Evolutionary conservation across 306 rosid genomes (phyloP).

Genomic region (Nissolia schottii): DNA sequence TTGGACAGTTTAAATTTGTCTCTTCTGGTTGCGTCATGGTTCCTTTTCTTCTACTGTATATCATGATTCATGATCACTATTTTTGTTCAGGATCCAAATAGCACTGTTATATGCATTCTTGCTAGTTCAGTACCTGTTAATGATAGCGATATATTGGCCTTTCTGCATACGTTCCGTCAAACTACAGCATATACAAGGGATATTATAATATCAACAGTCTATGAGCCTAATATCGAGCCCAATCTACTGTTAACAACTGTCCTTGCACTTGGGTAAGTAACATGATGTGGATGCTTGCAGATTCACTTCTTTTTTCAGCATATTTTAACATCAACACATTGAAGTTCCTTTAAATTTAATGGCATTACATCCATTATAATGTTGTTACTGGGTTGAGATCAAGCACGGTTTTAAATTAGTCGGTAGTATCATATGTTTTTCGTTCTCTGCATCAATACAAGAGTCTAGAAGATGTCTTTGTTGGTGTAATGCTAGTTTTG

Average conservation of each 20-base stretch:
- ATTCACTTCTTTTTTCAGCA: not conserved
- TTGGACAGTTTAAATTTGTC: not conserved
- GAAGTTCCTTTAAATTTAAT: not conserved
- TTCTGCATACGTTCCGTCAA: conserved; percentile 62
- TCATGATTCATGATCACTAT: not conserved
- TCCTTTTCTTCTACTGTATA: conserved; percentile 5
- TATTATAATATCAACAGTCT: conserved; percentile 51
- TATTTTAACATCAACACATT: not conserved
- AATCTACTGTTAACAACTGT: conserved; percentile 71
- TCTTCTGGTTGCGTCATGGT: not conserved
- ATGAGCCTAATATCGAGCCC: conserved; percentile 73
- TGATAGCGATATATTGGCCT: conserved; percentile 39
- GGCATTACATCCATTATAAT: not conserved
- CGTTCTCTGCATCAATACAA: not conserved
- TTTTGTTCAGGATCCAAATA: conserved; percentile 57
- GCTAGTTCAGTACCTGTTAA: conserved; percentile 52
- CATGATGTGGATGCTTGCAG: conserved; percentile 16
- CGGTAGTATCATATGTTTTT: not conserved
- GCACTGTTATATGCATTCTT: conserved; percentile 61
- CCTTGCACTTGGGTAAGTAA: conserved; percentile 64
- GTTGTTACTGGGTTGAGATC: not conserved
- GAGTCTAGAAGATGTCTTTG: not conserved
- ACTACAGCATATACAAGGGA: conserved; percentile 53
- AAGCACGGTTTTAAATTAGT: conserved; percentile 7
- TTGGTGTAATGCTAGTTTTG: not conserved